Percentiles rank a stretch among this genome's conserved stretches.
Evolutionary conservation across 2,329 filamentous ascomycete species (phyloP).

Genomic region (Verticillium albo-atrum): DNA sequence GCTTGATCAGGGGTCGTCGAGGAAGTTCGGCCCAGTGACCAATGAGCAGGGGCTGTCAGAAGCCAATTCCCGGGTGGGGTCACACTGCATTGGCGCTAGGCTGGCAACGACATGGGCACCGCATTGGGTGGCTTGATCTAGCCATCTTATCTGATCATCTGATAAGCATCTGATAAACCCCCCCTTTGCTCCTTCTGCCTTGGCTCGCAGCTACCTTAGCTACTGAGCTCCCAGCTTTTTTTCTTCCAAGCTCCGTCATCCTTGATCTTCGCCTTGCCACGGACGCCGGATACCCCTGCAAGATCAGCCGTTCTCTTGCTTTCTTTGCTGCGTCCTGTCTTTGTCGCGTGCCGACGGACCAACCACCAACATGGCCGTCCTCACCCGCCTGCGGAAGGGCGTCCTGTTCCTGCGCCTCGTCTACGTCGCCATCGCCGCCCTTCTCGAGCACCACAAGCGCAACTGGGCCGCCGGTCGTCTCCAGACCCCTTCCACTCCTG

Average conservation of each 20-base stretch:
- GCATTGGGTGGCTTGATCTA: neutral
- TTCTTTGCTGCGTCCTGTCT: too few relatives aligned
- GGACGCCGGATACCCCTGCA: neutral
- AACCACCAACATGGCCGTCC: neutral
- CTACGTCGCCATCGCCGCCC: slow-evolving; percentile 17
- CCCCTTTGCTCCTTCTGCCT: neutral
- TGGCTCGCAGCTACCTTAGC: neutral
- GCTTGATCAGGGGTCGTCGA: neutral
- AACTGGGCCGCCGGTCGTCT: slow-evolving; percentile 2
- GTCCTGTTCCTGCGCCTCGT: slow-evolving; percentile 23
- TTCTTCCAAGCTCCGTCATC: neutral
- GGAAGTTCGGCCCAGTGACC: neutral
- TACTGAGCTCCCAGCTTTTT: neutral
- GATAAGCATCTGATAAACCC: neutral
- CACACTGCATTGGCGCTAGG: neutral
- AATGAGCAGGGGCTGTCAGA: neutral
- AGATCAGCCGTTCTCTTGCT: neutral
- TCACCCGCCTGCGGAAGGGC: slow-evolving; percentile 20
- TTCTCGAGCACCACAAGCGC: slow-evolving; percentile 16
- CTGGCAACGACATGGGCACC: too few relatives aligned
- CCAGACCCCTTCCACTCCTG: slow-evolving; percentile 9
- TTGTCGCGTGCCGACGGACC: neutral
- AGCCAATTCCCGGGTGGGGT: neutral
- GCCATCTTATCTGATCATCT: slow-evolving; percentile 2
- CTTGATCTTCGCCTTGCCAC: neutral